Evolutionary conservation across 495 filamentous ascomycete species (phyloP), one percentile per base, ranked within the genome.

Genomic region (Penicillium pancosmium): DNA sequence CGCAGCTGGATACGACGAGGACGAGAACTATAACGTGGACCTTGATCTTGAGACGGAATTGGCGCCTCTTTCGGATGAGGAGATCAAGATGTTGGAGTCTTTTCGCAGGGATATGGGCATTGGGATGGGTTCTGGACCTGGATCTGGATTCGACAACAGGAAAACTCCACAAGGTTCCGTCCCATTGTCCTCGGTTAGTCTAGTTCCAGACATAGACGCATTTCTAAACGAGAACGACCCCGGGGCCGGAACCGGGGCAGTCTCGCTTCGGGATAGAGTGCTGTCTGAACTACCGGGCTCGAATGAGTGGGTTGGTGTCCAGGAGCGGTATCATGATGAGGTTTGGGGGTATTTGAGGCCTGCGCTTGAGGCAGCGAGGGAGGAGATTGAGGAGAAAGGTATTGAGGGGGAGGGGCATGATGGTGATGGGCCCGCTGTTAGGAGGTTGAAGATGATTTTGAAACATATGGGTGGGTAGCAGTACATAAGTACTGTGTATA

Each of bases 291-390:
- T 79, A 2, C 68, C 75, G 4, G 75, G 76, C 1, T 71, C 76
- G 18, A 60, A 58, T 50, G 73, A 88, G 50, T 88, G 88, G 89
- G 73, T 84, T 11, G 71, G 73, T 38, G 83, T 90, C 2, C 79
- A 91, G 63, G 86, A 81, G 38, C 73, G 76, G 34, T 92, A 92
- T 65, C 81, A 85, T 34, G 87, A 92, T 69, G 88, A 91, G 57
- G 88, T 93, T 11, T 93, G 90, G 90, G 90, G 89, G 58, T 87
- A 86, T 60, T 69, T 91, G 43, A 63, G 78, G 19, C 81, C 84
- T n/a, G 74, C 87, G 40, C 75, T 90, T 33, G 75, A 83, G 57
- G 80, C 84, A 47, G 88, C 89, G n/a, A 75, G 75, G 41, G 65
- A 74, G 50, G 90, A 92, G 66, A 69, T 90, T 38, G 73, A 77